A percentile compares a stretch with the other conserved stretches of the same genome.
Evolutionary conservation across 768 basidiomycete genomes (phyloP).

Genomic region (Boletus vermiculosoides): DNA sequence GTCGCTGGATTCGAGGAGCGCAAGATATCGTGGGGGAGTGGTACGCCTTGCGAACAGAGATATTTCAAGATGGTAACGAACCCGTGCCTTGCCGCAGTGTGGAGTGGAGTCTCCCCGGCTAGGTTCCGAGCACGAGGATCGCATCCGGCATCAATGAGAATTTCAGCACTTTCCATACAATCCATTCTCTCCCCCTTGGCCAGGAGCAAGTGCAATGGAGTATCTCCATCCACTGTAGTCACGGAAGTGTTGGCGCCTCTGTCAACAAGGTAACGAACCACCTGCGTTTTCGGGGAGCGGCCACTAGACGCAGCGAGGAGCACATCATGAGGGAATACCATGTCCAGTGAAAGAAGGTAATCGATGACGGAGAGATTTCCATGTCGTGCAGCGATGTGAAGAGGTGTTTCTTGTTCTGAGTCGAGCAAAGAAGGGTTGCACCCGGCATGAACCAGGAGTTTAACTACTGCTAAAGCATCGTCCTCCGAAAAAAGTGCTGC

Average conservation of each 20-base stretch:
- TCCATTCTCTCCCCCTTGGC: accelerated
- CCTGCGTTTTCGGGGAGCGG: neutral
- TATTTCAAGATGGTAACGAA: neutral
- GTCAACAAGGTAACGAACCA: neutral
- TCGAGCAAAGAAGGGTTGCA: neutral
- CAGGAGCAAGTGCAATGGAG: neutral
- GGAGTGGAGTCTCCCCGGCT: neutral
- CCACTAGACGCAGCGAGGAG: neutral
- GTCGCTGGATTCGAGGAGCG: neutral
- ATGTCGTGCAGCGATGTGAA: neutral
- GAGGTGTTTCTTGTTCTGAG: neutral
- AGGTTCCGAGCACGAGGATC: neutral
- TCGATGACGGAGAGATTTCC: neutral
- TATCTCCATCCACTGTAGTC: neutral
- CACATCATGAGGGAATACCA: neutral
- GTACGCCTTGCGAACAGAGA: neutral
- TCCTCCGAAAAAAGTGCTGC: neutral
- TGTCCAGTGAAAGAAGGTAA: neutral
- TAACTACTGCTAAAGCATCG: neutral
- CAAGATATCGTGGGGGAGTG: neutral
- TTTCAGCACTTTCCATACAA: neutral
- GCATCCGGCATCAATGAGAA: slow-evolving; percentile 8
- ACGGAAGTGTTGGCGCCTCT: neutral
- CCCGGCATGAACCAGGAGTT: neutral
- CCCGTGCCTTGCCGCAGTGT: neutral